Evolutionary conservation across 164 flowering plant genomes (phyloP).

Genomic region (Santalum album): DNA sequence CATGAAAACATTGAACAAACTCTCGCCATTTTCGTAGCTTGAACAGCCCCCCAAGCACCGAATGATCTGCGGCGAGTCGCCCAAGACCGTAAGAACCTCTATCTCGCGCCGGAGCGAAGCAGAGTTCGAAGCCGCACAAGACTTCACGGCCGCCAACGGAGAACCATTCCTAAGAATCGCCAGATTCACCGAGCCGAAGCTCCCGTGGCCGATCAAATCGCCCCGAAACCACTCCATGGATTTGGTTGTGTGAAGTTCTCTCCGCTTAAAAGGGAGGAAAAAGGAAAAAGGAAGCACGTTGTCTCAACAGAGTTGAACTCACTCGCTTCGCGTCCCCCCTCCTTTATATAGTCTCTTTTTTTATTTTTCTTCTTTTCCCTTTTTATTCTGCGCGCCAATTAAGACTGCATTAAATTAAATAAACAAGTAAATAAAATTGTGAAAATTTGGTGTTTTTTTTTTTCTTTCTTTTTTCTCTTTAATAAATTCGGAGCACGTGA

Average conservation of each 20-base stretch:
- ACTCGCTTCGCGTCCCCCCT: too few species aligned
- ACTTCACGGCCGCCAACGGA: constrained; percentile 47
- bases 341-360: too few species aligned
- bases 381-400: too few species aligned
- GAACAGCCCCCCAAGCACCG: constrained; percentile 36
- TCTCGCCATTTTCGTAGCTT: constrained; percentile 27
- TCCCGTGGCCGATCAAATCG: constrained; percentile 41
- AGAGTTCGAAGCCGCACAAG: constrained; percentile 17
- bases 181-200: constrained; percentile 41
- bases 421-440: too few species aligned
- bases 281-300: neutral
- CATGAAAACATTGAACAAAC: constrained; percentile 41
- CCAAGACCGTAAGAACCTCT: constrained; percentile 24
- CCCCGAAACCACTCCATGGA: constrained; percentile 47
- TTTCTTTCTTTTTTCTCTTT: too few species aligned
- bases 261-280: neutral
- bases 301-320: too few species aligned
- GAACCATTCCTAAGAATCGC: constrained; percentile 22
- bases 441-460: too few species aligned
- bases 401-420: too few species aligned
- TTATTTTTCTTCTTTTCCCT: too few species aligned
- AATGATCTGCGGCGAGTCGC: constrained; percentile 30
- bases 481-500: too few species aligned
- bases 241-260: neutral
- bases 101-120: constrained; percentile 36